phyloP scores from a whole-genome alignment of 2,329 filamentous ascomycete species.

The Monilinia fructicola region DNA sequence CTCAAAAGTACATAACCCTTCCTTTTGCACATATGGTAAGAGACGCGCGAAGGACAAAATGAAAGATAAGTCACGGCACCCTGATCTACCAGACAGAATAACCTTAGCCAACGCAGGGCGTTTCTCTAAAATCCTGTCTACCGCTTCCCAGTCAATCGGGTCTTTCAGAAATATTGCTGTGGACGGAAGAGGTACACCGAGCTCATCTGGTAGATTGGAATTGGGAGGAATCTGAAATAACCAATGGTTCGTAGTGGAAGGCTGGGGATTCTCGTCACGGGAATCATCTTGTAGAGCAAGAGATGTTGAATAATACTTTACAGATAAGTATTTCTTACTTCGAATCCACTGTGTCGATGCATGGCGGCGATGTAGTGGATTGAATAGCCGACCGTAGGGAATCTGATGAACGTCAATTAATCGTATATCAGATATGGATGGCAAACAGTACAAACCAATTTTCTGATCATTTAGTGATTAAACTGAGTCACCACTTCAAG shows the following conservation, averaged over 20 bases:
- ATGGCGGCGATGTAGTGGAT: slow-evolving; percentile 8
- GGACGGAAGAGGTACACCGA: neutral
- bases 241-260: neutral
- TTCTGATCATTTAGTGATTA: neutral
- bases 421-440: neutral
- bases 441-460: neutral
- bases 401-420: slow-evolving; percentile 6
- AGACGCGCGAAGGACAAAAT: neutral
- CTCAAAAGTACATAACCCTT: neutral
- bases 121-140: neutral
- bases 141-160: slow-evolving; percentile 6
- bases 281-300: neutral
- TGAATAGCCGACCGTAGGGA: neutral
- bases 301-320: neutral
- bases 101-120: neutral
- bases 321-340: neutral
- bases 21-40: neutral
- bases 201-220: neutral
- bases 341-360: neutral
- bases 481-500: neutral
- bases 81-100: neutral
- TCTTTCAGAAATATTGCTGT: neutral
- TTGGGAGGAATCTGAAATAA: neutral
- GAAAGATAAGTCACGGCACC: neutral
- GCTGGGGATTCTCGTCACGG: neutral